Conservation (phyloP, 352 stramenopile species). For the Globisporangium takayamanum region DNA sequence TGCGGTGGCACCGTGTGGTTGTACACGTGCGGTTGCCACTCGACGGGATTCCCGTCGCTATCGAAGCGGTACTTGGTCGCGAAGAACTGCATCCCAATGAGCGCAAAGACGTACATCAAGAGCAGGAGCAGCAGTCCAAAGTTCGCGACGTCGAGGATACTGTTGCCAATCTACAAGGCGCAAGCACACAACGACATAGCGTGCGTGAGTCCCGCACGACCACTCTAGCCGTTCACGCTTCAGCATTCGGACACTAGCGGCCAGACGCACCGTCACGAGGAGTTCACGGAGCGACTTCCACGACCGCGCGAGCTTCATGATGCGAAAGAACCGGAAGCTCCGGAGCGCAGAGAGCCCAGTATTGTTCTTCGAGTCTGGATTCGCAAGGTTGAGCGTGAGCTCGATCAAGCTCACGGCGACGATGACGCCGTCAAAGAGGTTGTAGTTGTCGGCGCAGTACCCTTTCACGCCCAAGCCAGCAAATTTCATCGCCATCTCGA, state of each 20-base stretch:
- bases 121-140: conserved; percentile 85
- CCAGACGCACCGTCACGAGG: conserved; percentile 44
- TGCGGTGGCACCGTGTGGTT: conserved; percentile 30
- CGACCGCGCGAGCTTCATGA: conserved; percentile 89
- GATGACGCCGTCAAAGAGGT: conserved; percentile 52
- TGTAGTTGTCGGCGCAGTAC: conserved; percentile 47
- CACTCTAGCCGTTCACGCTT: not conserved
- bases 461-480: conserved; percentile 36
- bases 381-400: conserved; percentile 23
- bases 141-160: conserved; percentile 76
- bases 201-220: not conserved
- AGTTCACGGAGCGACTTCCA: conserved; percentile 85
- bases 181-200: not conserved
- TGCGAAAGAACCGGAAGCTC: conserved; percentile 75
- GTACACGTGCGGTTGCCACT: conserved; percentile 36
- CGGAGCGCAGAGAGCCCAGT: conserved; percentile 72
- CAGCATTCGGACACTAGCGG: not conserved
- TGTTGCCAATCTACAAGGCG: conserved; percentile 45
- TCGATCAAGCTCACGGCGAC: conserved; percentile 46
- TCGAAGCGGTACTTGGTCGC: conserved; percentile 84
- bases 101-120: conserved; percentile 86
- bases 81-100: conserved; percentile 79
- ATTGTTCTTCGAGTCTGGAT: conserved; percentile 16
- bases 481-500: conserved; percentile 56
- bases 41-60: conserved; percentile 21